Base-by-base conservation (phyloP, 495 filamentous ascomycete genomes). In the Parathielavia appendiculata region DNA sequence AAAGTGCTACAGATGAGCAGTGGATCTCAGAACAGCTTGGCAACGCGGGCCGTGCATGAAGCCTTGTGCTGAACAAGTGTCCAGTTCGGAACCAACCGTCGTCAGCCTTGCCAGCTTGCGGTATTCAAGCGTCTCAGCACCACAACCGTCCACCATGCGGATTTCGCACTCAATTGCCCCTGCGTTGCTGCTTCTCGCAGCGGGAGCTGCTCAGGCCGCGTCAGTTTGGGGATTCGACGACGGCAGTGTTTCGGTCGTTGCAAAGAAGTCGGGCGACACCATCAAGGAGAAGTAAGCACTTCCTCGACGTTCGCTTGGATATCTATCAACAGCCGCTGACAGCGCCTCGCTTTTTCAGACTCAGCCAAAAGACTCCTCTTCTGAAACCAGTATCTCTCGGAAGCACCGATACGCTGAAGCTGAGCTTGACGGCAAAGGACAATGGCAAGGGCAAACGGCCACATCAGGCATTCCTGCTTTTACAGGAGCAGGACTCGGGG, bases 401-500 rank as follows among this genome's bases (percentile, higher is more conserved):
- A 47, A 71, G 76, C 52, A 72, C 81, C 54, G 90, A 97, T 63
- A 85, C 83, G 39, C 80, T 97, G 64, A 96, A 93, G 75, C 73
- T 98, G 57, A 73, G 82, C 58, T 76, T 97, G 57, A 93, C 90
- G 38, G 76, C 90, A 7, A 87, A 86, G 65, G 89, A 97, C 71
- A 85, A 82, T 63, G 83, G 83, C 68, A 86, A 85, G 60, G 77
- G 83, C 12, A 92, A 89, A 73, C 82, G 88, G 53, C 90, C 93
- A 58, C 93, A 98, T 72, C 93, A 98, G 70, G 90, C 91, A 2
- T 96, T 96, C 74, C 80, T 98, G 17, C 79, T 91, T 7, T 74
- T 97, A 40, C 83, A 84, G 60, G 91, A 97, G 59, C 73, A 81
- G 2, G 73, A 79, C 17, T 86, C 83, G 30, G 87, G 88, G 20